Evolutionary conservation across 2,329 filamentous ascomycete genomes (phyloP), one percentile per base, ranked within the genome.

Genomic region (Scopulariopsis brevicaulis): DNA sequence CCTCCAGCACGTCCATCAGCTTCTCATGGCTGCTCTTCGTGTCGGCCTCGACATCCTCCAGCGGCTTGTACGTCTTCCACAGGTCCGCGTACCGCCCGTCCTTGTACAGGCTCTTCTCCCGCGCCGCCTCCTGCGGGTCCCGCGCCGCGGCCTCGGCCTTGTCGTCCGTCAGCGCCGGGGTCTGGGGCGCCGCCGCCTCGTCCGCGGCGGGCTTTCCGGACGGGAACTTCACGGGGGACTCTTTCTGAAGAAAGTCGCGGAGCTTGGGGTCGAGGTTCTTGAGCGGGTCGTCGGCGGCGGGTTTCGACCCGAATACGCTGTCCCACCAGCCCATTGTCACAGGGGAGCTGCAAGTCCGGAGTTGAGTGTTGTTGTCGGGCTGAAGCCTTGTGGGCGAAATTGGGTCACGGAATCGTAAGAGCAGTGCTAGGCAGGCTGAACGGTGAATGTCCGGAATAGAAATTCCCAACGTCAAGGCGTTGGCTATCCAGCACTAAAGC

Each of bases 1-100:
- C 85, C 57, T 93, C 87, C 56, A 96, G 76, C 58, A 97, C 85
- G 68, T 90, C 84, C 69, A 82, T 79, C 63, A 95, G 79, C 69
- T 88, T 87, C 68, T 96, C 91, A 66, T 90, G 84, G 64, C 94
- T 88, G 46, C 82, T 83, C 68, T 87, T 87, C 22, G 79, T 78
- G 60, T 83, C 83, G 54, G 81, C 78, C 66, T 93, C 86, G 60
- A 95, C 74, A 59, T 87, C 77, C 40, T 77, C 69, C 56, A 89
- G 83, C 10, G 93, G 86, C 59, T 81, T 81, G 77, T 99, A 99
- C 59, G 82, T 90, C 73, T 91, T 93, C 94, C 94, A 99, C 35
- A 99, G 77, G 69, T 97, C 82, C 58, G 92, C 90, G 72, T 84
- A 84, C 52, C 81, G 77, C n/a, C 81, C 81, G 66, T 84, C 81